Percentiles rank a stretch among this genome's conserved stretches.
Evolutionary conservation across 2,329 filamentous ascomycete genomes (phyloP).

Genomic region (Cladosporium sp.): DNA sequence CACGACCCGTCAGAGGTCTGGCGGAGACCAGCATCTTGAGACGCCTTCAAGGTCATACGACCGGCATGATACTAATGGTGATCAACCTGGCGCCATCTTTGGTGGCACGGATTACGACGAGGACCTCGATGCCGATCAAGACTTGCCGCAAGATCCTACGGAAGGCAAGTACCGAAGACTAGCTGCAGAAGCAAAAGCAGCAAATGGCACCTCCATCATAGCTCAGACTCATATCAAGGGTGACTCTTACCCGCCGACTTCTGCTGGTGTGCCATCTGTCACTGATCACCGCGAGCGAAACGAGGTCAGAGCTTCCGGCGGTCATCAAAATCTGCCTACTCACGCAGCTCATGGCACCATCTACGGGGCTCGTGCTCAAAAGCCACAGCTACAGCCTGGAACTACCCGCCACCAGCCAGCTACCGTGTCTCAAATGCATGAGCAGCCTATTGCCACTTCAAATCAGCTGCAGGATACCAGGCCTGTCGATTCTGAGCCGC

Average conservation of each 20-base stretch:
- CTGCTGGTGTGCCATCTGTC: constrained; percentile 18
- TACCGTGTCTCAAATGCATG: background rate
- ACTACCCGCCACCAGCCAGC: background rate
- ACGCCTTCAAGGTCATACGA: background rate
- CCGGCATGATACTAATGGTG: background rate
- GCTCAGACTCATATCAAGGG: constrained; percentile 22
- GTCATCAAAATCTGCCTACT: background rate
- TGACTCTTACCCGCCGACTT: constrained; percentile 25
- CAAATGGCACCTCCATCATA: background rate
- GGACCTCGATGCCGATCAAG: background rate
- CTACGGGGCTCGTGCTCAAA: background rate
- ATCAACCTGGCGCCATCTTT: background rate
- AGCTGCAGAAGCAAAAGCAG: background rate
- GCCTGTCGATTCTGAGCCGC: background rate
- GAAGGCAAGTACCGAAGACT: background rate
- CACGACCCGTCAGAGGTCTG: constrained; percentile 3
- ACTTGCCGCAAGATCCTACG: background rate
- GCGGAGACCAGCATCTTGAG: background rate
- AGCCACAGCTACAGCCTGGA: background rate
- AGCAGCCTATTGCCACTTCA: background rate
- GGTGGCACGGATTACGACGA: constrained; percentile 9
- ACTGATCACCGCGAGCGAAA: background rate
- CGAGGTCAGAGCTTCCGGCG: background rate
- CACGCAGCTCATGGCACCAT: background rate
- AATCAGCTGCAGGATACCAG: background rate